Percentiles rank a stretch among this genome's conserved stretches.
phyloP scores from a whole-genome alignment of 331 rosid species.

The Saraca asoca region DNA sequence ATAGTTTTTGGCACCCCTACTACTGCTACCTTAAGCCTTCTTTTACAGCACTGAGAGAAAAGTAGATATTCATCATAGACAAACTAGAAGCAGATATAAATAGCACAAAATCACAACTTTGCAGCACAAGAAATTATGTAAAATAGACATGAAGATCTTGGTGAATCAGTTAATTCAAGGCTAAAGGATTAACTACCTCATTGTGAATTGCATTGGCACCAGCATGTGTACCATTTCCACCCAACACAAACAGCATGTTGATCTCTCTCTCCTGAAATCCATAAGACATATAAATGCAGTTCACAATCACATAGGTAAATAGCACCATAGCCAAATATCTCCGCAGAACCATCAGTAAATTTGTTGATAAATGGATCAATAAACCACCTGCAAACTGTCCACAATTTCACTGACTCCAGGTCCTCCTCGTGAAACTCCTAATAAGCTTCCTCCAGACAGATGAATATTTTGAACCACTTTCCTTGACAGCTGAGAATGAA shows the following conservation, averaged over 20 bases:
- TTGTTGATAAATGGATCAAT: slow-evolving; percentile 25
- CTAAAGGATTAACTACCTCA: slow-evolving; percentile 60
- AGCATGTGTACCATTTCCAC: slow-evolving; percentile 98
- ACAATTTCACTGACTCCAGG: slow-evolving; percentile 78
- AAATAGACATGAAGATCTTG: slow-evolving; percentile 20
- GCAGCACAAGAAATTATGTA: slow-evolving; percentile 13
- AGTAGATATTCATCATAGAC: slow-evolving; percentile 19
- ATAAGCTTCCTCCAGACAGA: slow-evolving; percentile 98
- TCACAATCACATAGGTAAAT: slow-evolving; percentile 5
- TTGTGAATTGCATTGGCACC: slow-evolving; percentile 91
- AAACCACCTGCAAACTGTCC: slow-evolving; percentile 73
- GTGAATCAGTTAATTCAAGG: slow-evolving; percentile 18
- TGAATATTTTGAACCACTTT: slow-evolving; percentile 95
- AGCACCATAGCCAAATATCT: background rate
- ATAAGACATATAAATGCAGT: slow-evolving; percentile 14
- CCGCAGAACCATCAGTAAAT: slow-evolving; percentile 15
- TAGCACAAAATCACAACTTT: slow-evolving; percentile 3
- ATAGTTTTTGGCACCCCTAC: slow-evolving; percentile 98
- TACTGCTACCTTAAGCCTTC: slow-evolving; percentile 73
- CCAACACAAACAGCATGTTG: slow-evolving; percentile 94
- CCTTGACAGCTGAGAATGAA: slow-evolving; percentile 72
- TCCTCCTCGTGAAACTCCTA: slow-evolving; percentile 98
- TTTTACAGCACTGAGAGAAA: slow-evolving; percentile 65
- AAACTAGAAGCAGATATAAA: background rate
- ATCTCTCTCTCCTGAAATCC: slow-evolving; percentile 79